phyloP scores from a whole-genome alignment of 345 rosid species.

The Gossypium mustelinum region DNA sequence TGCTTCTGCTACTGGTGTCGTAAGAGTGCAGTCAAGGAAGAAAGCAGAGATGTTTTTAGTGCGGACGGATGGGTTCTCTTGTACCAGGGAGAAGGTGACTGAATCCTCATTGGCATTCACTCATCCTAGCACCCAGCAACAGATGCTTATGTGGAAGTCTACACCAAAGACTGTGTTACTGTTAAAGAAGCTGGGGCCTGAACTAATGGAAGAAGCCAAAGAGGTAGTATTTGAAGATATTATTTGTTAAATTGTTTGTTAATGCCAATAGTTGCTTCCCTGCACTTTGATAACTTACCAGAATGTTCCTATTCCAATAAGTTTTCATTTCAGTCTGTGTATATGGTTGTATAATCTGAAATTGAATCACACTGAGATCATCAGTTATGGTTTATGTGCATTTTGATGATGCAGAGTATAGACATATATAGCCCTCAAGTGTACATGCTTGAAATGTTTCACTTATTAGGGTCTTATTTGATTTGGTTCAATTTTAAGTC shows the following conservation, averaged over 20 bases:
- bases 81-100: constrained; percentile 89
- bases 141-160: constrained; percentile 99
- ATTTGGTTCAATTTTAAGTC: not conserved
- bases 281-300: not conserved
- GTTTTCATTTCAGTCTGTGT: not conserved
- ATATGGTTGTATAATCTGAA: not conserved
- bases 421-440: not conserved
- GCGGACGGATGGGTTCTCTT: constrained; percentile 95
- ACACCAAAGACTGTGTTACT: constrained; percentile 82
- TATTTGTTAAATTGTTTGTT: not conserved
- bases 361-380: not conserved
- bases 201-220: constrained; percentile 94
- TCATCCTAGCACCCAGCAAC: constrained; percentile 98
- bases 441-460: constrained; percentile 1
- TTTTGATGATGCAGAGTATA: not conserved
- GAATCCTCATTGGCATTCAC: constrained; percentile 95
- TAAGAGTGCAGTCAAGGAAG: constrained; percentile 88
- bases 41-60: constrained; percentile 98
- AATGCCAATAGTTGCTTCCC: not conserved
- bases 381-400: not conserved
- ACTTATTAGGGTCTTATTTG: not conserved
- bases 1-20: constrained; percentile 96
- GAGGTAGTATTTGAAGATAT: constrained; percentile 43
- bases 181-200: constrained; percentile 86
- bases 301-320: not conserved